Conservation (phyloP, 2,329 filamentous ascomycete species). For the Scedosporium aurantiacum region DNA sequence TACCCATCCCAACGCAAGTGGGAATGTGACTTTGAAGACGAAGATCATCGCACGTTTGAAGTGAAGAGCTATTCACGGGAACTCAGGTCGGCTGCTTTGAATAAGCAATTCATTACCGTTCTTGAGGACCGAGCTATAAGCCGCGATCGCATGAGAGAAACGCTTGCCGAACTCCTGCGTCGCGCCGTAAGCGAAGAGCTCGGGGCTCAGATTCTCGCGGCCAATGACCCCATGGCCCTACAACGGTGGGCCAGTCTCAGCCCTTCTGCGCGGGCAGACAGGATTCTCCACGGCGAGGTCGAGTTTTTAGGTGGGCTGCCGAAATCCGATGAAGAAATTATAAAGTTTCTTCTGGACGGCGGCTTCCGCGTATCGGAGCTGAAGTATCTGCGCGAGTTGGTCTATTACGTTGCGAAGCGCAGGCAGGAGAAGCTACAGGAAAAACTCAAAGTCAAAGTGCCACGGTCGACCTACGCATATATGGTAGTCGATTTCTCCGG, state of each 20-base stretch:
- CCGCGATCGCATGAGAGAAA: constrained; percentile 28
- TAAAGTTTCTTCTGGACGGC: constrained; percentile 43
- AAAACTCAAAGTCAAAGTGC: constrained; percentile 50
- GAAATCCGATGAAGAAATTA: constrained; percentile 33
- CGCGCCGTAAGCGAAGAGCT: constrained; percentile 41
- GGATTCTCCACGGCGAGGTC: constrained; percentile 27
- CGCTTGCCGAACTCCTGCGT: constrained; percentile 37
- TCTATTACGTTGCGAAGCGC: constrained; percentile 33
- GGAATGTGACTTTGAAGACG: constrained; percentile 34
- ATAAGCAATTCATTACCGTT: constrained; percentile 59
- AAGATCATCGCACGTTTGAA: constrained; percentile 52
- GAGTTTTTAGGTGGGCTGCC: constrained; percentile 41
- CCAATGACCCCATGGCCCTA: constrained; percentile 38
- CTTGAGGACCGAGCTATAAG: constrained; percentile 48
- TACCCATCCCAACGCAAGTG: constrained; percentile 61
- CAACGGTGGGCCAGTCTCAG: constrained; percentile 42
- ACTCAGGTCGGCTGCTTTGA: constrained; percentile 44
- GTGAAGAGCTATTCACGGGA: constrained; percentile 38
- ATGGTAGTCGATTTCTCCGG: constrained; percentile 60
- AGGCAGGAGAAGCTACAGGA: constrained; percentile 43
- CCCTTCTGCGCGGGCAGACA: constrained; percentile 21
- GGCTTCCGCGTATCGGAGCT: constrained; percentile 42
- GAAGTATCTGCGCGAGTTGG: constrained; percentile 37
- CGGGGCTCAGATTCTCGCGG: constrained; percentile 35
- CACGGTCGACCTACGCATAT: constrained; percentile 48